A percentile compares a stretch with the other conserved stretches of the same genome.
These are phyloP conservation scores for Xylariaceae sp. DNA, from an alignment of 2,329 filamentous ascomycete genomes.

Conservation along the genomic window DNA sequence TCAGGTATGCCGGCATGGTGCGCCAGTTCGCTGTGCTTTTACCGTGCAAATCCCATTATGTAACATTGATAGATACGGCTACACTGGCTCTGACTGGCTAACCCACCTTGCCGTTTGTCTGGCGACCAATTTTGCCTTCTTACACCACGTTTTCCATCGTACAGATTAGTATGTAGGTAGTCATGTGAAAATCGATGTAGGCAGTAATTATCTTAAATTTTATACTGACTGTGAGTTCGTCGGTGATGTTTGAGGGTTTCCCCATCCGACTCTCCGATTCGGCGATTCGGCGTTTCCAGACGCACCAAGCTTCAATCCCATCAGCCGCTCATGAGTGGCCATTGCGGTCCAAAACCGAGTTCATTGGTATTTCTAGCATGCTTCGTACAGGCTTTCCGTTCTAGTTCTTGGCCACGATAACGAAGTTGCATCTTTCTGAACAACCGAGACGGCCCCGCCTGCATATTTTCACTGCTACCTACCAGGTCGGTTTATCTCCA, in stretches of 20 bases:
- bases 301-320: not conserved
- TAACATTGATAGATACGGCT: too few relatives aligned
- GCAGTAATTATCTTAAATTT: not conserved
- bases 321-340: not conserved
- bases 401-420: not conserved
- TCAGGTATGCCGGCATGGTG: too few relatives aligned
- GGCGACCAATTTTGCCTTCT: too few relatives aligned
- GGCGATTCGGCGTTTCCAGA: not conserved
- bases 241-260: not conserved
- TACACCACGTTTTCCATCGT: too few relatives aligned
- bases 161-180: not conserved
- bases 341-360: not conserved
- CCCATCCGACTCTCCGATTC: not conserved
- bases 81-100: too few relatives aligned
- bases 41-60: too few relatives aligned
- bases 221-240: not conserved
- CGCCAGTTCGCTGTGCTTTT: too few relatives aligned
- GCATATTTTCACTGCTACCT: not conserved
- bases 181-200: not conserved
- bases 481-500: not conserved
- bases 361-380: not conserved
- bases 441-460: not conserved
- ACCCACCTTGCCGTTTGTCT: too few relatives aligned
- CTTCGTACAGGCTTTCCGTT: not conserved
- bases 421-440: not conserved